These are phyloP conservation scores for Tylopilus felleus DNA, from an alignment of 768 basidiomycete species.

Conservation along the genomic window DNA sequence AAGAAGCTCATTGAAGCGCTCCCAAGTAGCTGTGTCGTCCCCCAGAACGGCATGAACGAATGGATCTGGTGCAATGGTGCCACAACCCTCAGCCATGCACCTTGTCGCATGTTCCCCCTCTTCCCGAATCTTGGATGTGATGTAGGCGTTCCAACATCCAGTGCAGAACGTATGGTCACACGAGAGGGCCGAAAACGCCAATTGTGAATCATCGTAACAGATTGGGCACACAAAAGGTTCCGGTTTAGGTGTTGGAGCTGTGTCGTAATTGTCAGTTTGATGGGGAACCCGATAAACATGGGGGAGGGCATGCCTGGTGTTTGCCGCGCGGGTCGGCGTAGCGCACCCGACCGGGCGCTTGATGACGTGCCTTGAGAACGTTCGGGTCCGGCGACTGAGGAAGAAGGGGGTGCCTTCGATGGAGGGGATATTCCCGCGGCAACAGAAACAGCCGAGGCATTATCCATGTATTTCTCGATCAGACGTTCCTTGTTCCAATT, in stretches of 20 bases:
- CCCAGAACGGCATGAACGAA: slow-evolving; percentile 59
- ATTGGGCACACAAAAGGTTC: slow-evolving; percentile 85
- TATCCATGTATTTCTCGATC: slow-evolving; percentile 97
- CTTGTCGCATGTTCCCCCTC: slow-evolving; percentile 71
- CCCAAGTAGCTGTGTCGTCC: slow-evolving; percentile 51
- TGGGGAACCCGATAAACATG: background rate
- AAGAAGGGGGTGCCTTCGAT: slow-evolving; percentile 18
- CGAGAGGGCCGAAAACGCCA: slow-evolving; percentile 65
- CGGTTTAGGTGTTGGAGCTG: slow-evolving; percentile 27
- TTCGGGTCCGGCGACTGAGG: slow-evolving; percentile 31
- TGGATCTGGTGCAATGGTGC: slow-evolving; percentile 57
- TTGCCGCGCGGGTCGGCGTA: slow-evolving; percentile 31
- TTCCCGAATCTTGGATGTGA: slow-evolving; percentile 75
- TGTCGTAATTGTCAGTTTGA: background rate
- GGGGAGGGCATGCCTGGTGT: slow-evolving; percentile 19
- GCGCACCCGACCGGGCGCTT: slow-evolving; percentile 21
- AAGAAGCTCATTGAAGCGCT: slow-evolving; percentile 82
- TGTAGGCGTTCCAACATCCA: slow-evolving; percentile 81
- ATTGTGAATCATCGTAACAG: slow-evolving; percentile 81
- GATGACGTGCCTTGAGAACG: slow-evolving; percentile 30
- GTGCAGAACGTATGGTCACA: slow-evolving; percentile 87
- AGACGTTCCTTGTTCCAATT: slow-evolving; percentile 96
- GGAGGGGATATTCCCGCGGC: slow-evolving; percentile 66
- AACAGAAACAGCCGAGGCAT: slow-evolving; percentile 64
- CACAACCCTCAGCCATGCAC: slow-evolving; percentile 81